Conservation (phyloP, 306 rosid species). For the Trifolium dubium region DNA sequence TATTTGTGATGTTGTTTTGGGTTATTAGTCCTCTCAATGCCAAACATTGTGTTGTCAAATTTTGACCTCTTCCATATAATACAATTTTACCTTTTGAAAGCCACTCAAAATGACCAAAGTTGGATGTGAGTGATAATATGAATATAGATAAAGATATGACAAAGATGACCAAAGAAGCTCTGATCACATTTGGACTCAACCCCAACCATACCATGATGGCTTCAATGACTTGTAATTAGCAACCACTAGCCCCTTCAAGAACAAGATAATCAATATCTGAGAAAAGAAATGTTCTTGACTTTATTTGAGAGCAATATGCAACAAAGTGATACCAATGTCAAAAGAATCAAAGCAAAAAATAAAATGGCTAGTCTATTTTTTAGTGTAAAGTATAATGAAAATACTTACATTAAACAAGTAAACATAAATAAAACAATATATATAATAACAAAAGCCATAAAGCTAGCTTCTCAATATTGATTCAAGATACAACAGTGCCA, state of each 20-base stretch:
- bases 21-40: background rate
- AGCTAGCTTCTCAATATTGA: no score
- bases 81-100: background rate
- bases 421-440: no score
- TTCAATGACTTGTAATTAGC: background rate
- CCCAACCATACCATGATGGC: slow-evolving; percentile 10
- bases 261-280: background rate
- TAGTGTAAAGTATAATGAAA: no score
- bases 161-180: slow-evolving; percentile 1
- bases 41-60: background rate
- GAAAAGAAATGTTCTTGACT: background rate
- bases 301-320: no score
- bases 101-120: slow-evolving; percentile 17
- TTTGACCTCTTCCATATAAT: background rate
- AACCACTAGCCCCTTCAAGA: background rate
- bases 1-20: background rate
- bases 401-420: no score
- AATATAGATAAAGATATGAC: slow-evolving; percentile 6
- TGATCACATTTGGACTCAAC: background rate
- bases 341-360: no score
- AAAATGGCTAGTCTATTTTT: no score
- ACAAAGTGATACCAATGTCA: no score
- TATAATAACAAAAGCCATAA: no score
- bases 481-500: no score
- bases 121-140: background rate